Conservation (phyloP, 116 monocot species). For the Trichopus zeylanicus region DNA sequence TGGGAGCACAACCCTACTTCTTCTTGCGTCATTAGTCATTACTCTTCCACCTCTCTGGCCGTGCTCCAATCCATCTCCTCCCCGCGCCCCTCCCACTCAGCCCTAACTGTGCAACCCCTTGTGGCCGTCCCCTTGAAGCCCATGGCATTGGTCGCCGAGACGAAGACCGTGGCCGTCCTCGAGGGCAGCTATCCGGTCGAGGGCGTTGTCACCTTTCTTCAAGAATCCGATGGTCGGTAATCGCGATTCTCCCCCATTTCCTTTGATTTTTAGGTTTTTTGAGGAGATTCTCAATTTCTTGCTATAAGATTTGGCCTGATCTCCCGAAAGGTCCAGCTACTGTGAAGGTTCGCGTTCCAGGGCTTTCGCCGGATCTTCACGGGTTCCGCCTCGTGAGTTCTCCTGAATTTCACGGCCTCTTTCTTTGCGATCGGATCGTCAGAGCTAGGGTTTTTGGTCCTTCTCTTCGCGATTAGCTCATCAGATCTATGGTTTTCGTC, state of each 20-base stretch:
- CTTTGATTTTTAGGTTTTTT: too few species aligned
- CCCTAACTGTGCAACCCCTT: conserved; percentile 13
- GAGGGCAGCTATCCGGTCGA: conserved; percentile 74
- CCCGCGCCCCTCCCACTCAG: not conserved
- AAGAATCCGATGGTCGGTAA: conserved; percentile 52
- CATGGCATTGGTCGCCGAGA: conserved; percentile 32
- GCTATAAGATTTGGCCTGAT: not conserved
- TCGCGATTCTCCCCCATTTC: not conserved
- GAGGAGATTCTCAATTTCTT: not conserved
- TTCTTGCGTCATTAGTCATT: too few species aligned
- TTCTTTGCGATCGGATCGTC: too few species aligned
- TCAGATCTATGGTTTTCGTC: not conserved
- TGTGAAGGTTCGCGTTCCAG: conserved; percentile 61
- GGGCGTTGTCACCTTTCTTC: conserved; percentile 75
- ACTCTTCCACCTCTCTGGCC: too few species aligned
- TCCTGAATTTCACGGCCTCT: too few species aligned
- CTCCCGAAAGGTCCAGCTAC: conserved; percentile 60
- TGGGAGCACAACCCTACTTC: not conserved
- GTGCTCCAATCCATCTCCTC: not conserved
- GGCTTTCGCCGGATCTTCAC: conserved; percentile 69
- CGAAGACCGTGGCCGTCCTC: conserved; percentile 85
- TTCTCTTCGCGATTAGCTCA: too few species aligned
- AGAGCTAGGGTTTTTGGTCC: too few species aligned
- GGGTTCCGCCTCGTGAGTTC: conserved; percentile 75
- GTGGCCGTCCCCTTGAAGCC: conserved; percentile 10